Evolutionary conservation across 306 rosid genomes (phyloP).

Genomic region (Lathyrus sativus): DNA sequence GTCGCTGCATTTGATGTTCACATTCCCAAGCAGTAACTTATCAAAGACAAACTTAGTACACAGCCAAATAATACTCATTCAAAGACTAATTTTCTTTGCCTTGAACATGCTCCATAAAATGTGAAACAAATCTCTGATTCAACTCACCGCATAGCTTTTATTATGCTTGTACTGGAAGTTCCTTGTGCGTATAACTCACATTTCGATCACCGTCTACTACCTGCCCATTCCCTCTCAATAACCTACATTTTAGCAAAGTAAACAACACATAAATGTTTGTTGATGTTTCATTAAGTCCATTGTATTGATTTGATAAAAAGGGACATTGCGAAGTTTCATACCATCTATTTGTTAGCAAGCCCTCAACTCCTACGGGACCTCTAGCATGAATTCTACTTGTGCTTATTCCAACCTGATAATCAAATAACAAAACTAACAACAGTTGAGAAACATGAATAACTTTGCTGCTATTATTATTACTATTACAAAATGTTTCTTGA

Average conservation of each 20-base stretch:
- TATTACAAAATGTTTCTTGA: not conserved
- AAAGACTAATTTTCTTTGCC: constrained; percentile 31
- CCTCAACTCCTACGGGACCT: constrained; percentile 98
- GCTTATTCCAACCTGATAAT: constrained; percentile 80
- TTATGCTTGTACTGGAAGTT: constrained; percentile 45
- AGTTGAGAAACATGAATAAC: constrained; percentile 19
- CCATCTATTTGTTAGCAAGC: constrained; percentile 86
- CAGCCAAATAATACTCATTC: constrained; percentile 15
- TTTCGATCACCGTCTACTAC: constrained; percentile 72
- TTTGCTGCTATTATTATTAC: not conserved
- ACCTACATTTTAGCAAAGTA: constrained; percentile 56
- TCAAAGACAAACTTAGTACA: not conserved
- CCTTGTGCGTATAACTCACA: constrained; percentile 58
- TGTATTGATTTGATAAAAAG: not conserved
- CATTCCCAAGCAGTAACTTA: constrained; percentile 26
- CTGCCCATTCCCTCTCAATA: constrained; percentile 79
- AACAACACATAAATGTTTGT: too few relatives aligned
- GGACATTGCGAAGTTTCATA: constrained; percentile 40
- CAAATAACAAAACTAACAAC: constrained; percentile 22
- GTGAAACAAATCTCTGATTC: constrained; percentile 27
- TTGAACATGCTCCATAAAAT: constrained; percentile 34
- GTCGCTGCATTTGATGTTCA: constrained; percentile 19
- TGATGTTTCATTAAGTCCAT: not conserved
- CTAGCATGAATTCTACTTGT: constrained; percentile 82
- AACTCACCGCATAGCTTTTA: not conserved